Evolutionary conservation across 2,329 filamentous ascomycete genomes (phyloP), one percentile per base, ranked within the genome.

Genomic region (Trichoderma citrinoviride): DNA sequence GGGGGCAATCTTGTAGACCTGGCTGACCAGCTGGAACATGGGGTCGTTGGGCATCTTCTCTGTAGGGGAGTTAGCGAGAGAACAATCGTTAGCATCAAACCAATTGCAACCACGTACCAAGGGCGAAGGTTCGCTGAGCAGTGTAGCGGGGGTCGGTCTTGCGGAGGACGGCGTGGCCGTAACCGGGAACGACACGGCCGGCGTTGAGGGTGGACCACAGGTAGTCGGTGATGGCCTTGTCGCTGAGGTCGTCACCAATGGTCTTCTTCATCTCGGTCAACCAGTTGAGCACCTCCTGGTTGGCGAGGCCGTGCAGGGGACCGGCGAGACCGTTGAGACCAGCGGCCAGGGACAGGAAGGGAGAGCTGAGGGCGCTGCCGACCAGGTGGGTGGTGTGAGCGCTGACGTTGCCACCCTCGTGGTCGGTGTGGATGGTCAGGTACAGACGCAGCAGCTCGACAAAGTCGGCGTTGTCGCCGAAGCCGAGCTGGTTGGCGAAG

Each of bases 1-100:
- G 70, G 95, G 95, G 70, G 95, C 95, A 75, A 99, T 98, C 92
- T 99, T 99, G 91, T 98, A 99, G 74, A 99, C 95, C 85, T 99
- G 95, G 87, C 91, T 96, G 83, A 99, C 95, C 73, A 99, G 91
- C 88, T 99, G 93, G 92, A 97, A 99, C 93, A 99, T 96, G 75
- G 94, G 93, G 87, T 98, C 95, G 76, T 97, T 87, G 77, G 94
- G 92, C 79, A 97, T 89, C 80, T 97, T 92, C 84, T 91, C 78
- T 80, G 70, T 70, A 61, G 21, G 65, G 58, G 65, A 67, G 71
- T 78, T 69, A 79, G 75, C 68, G 14, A 37, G 33, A 37, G 12
- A 37, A 10, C 33, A 37, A 37, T 14, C 12, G 33, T 14, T 14
- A 37, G 5, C 29, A 14, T 10, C 37, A 15, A 15, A 52, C 49